Percentiles rank a stretch among this genome's conserved stretches.
phyloP scores from a whole-genome alignment of 2,329 filamentous ascomycete genomes.

The Balansia obtecta region DNA sequence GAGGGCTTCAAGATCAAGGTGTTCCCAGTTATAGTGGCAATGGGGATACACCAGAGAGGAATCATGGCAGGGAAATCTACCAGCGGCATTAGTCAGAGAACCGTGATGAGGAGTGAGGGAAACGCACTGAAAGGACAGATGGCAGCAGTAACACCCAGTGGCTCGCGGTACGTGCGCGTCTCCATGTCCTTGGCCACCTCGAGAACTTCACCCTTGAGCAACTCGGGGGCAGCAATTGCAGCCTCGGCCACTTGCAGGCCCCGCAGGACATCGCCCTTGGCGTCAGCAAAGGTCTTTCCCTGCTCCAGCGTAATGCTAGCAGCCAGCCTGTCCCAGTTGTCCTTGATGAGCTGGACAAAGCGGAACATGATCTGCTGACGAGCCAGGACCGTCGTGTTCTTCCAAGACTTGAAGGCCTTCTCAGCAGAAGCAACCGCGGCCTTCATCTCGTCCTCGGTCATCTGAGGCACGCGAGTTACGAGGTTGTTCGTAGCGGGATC shows the following conservation, averaged over 20 bases:
- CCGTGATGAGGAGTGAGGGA: not conserved
- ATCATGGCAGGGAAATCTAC: constrained; percentile 86
- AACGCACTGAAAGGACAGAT: constrained; percentile 72
- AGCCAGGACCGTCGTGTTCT: constrained; percentile 55
- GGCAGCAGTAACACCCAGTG: constrained; percentile 66
- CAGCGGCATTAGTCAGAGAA: constrained; percentile 5
- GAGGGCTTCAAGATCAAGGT: constrained; percentile 77
- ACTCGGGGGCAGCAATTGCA: constrained; percentile 66
- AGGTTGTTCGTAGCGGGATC: constrained; percentile 81
- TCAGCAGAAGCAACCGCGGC: constrained; percentile 64
- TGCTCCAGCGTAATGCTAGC: constrained; percentile 81
- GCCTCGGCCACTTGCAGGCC: constrained; percentile 79
- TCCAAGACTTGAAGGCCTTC: constrained; percentile 66
- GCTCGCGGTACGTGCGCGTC: constrained; percentile 70
- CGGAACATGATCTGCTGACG: constrained; percentile 83
- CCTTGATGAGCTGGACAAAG: constrained; percentile 65
- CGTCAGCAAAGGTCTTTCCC: constrained; percentile 79
- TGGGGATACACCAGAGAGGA: constrained; percentile 80
- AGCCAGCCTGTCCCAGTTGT: constrained; percentile 76
- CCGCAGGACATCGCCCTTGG: constrained; percentile 67
- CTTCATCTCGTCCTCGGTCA: constrained; percentile 64
- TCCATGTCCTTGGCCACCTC: constrained; percentile 88
- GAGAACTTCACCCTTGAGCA: constrained; percentile 71
- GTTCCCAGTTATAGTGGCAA: constrained; percentile 75
- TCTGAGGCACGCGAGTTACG: constrained; percentile 72